These are phyloP conservation scores for Cichorium intybus DNA, from an alignment of 140 eudicot species.

Conservation along the genomic window DNA sequence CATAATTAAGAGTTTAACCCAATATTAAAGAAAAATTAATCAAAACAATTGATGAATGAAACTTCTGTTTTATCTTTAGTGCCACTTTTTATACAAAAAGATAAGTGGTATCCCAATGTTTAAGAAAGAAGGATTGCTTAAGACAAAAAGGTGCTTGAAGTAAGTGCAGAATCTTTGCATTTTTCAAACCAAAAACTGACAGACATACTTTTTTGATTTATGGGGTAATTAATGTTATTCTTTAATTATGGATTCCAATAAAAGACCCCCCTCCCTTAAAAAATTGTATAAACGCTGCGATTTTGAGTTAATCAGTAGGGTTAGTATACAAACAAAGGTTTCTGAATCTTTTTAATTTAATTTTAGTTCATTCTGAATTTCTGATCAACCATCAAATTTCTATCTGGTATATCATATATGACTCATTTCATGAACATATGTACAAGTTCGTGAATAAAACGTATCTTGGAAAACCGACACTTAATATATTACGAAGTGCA, in stretches of 20 bases:
- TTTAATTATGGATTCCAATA: slow-evolving; percentile 26
- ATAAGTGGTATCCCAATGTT: slow-evolving; percentile 4
- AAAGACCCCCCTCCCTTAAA: neutral
- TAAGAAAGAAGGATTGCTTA: slow-evolving; percentile 24
- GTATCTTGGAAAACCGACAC: no score
- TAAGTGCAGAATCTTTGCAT: slow-evolving; percentile 35
- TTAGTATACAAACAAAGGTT: neutral
- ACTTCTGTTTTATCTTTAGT: slow-evolving; percentile 39
- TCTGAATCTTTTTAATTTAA: neutral
- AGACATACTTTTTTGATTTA: slow-evolving; percentile 36
- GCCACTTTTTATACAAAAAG: slow-evolving; percentile 10
- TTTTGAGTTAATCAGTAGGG: neutral
- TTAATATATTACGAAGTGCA: slow-evolving; percentile 1
- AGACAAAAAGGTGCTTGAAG: slow-evolving; percentile 39
- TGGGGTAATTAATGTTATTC: slow-evolving; percentile 33
- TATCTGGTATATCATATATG: no score
- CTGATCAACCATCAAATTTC: no score
- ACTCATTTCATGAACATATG: neutral
- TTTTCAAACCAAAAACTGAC: slow-evolving; percentile 35
- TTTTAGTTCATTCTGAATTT: no score
- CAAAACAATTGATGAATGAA: slow-evolving; percentile 12
- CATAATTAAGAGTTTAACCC: neutral
- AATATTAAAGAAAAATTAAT: neutral
- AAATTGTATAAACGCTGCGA: neutral
- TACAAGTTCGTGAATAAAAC: neutral